Evolutionary conservation across 805 yeast genomes (phyloP).

Genomic region (Torulaspora delbrueckii): DNA sequence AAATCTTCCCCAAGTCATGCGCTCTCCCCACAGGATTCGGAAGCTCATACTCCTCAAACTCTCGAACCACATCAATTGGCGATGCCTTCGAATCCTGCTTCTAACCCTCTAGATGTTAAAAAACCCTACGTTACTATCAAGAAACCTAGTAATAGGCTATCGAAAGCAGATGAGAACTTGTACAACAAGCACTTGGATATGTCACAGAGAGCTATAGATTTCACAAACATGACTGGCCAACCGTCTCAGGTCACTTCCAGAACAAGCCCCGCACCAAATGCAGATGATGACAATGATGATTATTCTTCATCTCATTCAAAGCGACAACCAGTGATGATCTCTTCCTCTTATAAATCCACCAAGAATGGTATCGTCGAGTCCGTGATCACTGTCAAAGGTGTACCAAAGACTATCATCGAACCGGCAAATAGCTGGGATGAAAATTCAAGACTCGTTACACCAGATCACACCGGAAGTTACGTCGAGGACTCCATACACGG

Average conservation of each 20-base stretch:
- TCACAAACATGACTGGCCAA: conserved; percentile 13
- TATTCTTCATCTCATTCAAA: not conserved
- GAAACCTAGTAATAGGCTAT: conserved; percentile 36
- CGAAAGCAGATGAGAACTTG: conserved; percentile 3
- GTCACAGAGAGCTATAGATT: conserved; percentile 10
- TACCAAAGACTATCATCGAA: conserved; percentile 79
- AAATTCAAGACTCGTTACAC: conserved; percentile 5
- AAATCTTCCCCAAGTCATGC: not conserved
- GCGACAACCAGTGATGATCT: conserved; percentile 12
- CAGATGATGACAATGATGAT: not conserved
- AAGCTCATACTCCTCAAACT: not conserved
- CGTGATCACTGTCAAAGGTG: conserved; percentile 78
- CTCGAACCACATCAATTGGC: conserved; percentile 8
- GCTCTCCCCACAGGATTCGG: not conserved
- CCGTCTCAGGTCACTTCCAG: conserved; percentile 14
- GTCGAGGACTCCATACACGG: conserved; percentile 1
- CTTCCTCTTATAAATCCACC: conserved; percentile 26
- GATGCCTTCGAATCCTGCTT: conserved; percentile 51
- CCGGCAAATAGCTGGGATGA: conserved; percentile 47
- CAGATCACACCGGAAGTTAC: conserved; percentile 2
- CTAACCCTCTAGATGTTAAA: conserved; percentile 62
- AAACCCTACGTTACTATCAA: conserved; percentile 67
- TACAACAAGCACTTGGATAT: conserved; percentile 11
- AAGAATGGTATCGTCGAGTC: conserved; percentile 62
- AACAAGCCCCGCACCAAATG: not conserved